Evolutionary conservation across 148 eudicot species (phyloP).

Genomic region (Nepenthes mirabilis): DNA sequence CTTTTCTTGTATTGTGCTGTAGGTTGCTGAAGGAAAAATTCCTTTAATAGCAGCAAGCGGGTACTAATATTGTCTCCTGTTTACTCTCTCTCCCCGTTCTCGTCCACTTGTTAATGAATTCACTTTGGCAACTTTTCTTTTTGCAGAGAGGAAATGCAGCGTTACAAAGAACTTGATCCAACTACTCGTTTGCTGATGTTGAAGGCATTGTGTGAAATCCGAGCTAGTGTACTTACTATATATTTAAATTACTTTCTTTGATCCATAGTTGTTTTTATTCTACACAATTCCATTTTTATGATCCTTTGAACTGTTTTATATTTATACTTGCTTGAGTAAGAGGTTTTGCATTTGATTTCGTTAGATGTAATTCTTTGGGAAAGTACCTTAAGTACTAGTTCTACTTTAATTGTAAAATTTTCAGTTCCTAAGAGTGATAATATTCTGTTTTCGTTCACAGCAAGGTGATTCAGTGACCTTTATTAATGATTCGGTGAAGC

Average conservation of each 20-base stretch:
- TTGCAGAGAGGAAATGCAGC: constrained; percentile 63
- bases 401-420: not conserved
- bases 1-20: constrained; percentile 11
- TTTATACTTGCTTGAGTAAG: no score
- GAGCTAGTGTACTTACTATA: constrained; percentile 51
- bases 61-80: constrained; percentile 22
- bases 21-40: constrained; percentile 83
- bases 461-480: constrained; percentile 55
- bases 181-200: constrained; percentile 51
- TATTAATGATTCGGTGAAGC: constrained; percentile 50
- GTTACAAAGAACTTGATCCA: constrained; percentile 77
- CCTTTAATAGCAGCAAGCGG: constrained; percentile 68
- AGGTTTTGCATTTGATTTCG: no score
- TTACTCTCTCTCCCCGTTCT: constrained; percentile 1
- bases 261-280: not conserved
- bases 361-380: no score
- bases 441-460: constrained; percentile 23
- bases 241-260: not conserved
- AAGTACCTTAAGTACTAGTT: no score
- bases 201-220: constrained; percentile 86
- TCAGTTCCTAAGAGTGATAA: not conserved
- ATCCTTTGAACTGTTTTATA: no score
- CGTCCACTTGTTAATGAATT: constrained; percentile 1
- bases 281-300: not conserved
- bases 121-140: constrained; percentile 5